Evolutionary conservation across 179 eudicot species (phyloP), one percentile per base, ranked within the genome.

Genomic region (Drosera spatulata): DNA sequence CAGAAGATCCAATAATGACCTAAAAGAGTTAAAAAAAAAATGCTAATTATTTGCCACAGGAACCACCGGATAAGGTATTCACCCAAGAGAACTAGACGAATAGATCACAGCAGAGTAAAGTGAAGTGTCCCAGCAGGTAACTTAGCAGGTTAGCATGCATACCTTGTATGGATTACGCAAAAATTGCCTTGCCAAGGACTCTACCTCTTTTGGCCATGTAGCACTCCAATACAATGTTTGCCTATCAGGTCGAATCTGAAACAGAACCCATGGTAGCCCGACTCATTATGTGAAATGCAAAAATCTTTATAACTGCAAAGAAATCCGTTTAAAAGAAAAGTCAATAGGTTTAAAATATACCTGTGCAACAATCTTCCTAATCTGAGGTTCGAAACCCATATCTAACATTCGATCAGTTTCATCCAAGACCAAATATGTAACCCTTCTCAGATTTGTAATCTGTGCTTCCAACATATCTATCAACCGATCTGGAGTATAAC

Each of bases 351-450:
- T 46, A 46, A 46, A 46, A 46, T 46, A 44, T 65, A 89, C 97
- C 88, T 89, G 95, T 44, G 88, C 67, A 68, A 89, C 76, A 58
- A 89, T 80, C 73, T 84, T 89, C 56, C 79, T 75, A 61, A 89
- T 89, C 62, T 89, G 97, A 69, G 97, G 95, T 65, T 89, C 95
- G 66, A 89, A 89, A 0, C 97, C 97, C 97, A 89, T 89, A 58
- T 89, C 97, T 59, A 89, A 72, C 97, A 89, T 89, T 59, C 97
- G 79, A 64, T 89, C 97, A 50, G 95, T 95, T 67, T 89, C 97
- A 66, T 87, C 97, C 69, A 87, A 68, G 54, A 89, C 97, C 69
- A 89, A 79, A 68, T 87, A 87, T 33, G 97, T 87, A 53, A 89
- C 97, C 69, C 91, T 81, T 73, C 83, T 73, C 77, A 89, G 64